phyloP scores from a whole-genome alignment of 805 yeast species.

The Cyberlindnera veronae region DNA sequence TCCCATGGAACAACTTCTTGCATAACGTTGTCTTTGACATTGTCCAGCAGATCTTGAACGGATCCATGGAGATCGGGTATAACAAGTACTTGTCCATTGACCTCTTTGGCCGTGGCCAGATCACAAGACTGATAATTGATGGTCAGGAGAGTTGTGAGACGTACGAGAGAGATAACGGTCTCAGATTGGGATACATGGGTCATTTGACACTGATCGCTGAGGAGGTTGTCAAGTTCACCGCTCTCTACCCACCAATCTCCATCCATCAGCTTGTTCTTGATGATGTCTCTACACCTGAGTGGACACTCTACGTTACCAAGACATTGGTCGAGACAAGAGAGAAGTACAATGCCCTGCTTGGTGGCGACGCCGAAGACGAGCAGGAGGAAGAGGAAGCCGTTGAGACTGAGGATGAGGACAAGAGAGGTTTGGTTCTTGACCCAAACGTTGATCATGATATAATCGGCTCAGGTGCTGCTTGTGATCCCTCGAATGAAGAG shows the following conservation, averaged over 20 bases:
- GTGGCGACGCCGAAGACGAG: constrained; percentile 46
- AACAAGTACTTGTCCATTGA: constrained; percentile 75
- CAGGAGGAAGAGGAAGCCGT: constrained; percentile 34
- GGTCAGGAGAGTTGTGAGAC: constrained; percentile 61
- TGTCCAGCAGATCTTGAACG: constrained; percentile 91
- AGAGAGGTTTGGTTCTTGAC: constrained; percentile 24
- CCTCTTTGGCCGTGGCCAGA: constrained; percentile 59
- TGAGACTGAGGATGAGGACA: constrained; percentile 31
- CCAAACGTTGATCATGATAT: constrained; percentile 37
- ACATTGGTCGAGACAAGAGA: constrained; percentile 86
- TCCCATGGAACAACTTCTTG: constrained; percentile 96
- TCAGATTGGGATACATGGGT: constrained; percentile 94
- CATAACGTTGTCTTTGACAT: constrained; percentile 97
- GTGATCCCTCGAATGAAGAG: constrained; percentile 22
- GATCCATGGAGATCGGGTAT: constrained; percentile 79
- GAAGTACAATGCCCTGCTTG: constrained; percentile 89
- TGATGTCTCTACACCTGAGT: constrained; percentile 43
- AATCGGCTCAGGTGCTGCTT: constrained; percentile 27
- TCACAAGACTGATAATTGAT: constrained; percentile 53
- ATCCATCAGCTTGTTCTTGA: constrained; percentile 33
- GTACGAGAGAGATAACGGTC: constrained; percentile 54
- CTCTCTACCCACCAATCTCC: constrained; percentile 25
- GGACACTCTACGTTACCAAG: constrained; percentile 82
- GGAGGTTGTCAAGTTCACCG: constrained; percentile 84
- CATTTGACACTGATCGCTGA: constrained; percentile 91